phyloP scores from a whole-genome alignment of 2,329 filamentous ascomycete species.

The Aspergillus jensenii region DNA sequence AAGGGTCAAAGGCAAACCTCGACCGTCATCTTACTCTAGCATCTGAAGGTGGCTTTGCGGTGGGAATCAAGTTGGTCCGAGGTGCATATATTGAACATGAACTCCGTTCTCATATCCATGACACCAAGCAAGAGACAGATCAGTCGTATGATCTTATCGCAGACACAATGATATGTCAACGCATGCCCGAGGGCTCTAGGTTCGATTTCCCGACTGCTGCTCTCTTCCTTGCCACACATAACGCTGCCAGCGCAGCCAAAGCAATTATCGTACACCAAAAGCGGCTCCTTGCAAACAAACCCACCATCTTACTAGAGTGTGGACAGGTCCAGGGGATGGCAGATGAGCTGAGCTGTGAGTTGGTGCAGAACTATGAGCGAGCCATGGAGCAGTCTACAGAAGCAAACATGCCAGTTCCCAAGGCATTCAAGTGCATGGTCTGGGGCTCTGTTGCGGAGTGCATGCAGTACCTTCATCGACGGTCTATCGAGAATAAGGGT shows the following conservation, averaged over 20 bases:
- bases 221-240: conserved; percentile 57
- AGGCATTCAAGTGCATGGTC: conserved; percentile 54
- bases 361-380: conserved; percentile 34
- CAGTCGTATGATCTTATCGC: conserved; percentile 52
- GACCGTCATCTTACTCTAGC: conserved; percentile 40
- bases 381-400: background rate
- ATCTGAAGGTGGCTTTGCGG: conserved; percentile 39
- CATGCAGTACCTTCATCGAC: conserved; percentile 55
- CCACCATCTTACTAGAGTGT: conserved; percentile 50
- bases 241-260: conserved; percentile 46
- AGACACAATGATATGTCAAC: conserved; percentile 47
- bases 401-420: conserved; percentile 24
- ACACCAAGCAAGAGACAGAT: conserved; percentile 41
- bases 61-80: conserved; percentile 47
- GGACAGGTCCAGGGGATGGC: conserved; percentile 89
- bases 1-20: conserved; percentile 39
- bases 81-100: conserved; percentile 49
- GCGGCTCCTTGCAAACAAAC: conserved; percentile 36
- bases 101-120: conserved; percentile 33
- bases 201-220: conserved; percentile 32
- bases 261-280: conserved; percentile 34
- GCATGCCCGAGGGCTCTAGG: conserved; percentile 24
- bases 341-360: conserved; percentile 69
- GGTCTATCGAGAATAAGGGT: conserved; percentile 70
- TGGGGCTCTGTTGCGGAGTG: conserved; percentile 57